A percentile compares a stretch with the other conserved stretches of the same genome.
Evolutionary conservation across 2,329 filamentous ascomycete species (phyloP).

Genomic region (Helotiales sp.): DNA sequence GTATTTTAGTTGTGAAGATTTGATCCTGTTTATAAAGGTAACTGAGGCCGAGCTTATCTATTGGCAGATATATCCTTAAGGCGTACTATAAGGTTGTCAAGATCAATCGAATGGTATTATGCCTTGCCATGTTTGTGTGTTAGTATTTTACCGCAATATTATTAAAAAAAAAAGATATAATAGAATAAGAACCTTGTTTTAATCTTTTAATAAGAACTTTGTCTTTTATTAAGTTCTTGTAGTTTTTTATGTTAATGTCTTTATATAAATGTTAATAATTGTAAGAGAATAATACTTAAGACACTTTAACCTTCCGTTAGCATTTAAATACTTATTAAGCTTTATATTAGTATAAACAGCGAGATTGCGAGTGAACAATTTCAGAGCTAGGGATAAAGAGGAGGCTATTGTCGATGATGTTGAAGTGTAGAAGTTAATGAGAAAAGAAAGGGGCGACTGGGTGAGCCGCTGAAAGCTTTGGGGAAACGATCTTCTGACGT

Average conservation of each 20-base stretch:
- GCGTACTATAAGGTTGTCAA: conserved; percentile 20
- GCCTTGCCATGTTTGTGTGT: conserved; percentile 2
- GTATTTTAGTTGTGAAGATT: too few species aligned
- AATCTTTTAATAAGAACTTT: conserved; percentile 19
- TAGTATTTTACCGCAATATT: conserved; percentile 10
- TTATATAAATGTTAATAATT: conserved; percentile 23
- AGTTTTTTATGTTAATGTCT: conserved; percentile 22
- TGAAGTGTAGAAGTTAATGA: too few species aligned
- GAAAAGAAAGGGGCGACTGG: too few species aligned
- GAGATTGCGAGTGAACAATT: conserved; percentile 25
- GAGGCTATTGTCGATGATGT: conserved; percentile 16
- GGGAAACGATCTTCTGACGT: too few species aligned
- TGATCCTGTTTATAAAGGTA: too few species aligned
- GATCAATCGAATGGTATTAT: conserved; percentile 18
- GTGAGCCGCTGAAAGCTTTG: too few species aligned
- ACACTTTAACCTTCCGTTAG: conserved; percentile 21
- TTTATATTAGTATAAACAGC: conserved; percentile 26
- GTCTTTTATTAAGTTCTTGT: conserved; percentile 16
- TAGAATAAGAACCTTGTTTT: conserved; percentile 4
- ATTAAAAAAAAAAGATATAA: conserved; percentile 13
- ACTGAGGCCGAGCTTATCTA: conserved; percentile 13
- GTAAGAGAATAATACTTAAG: not conserved
- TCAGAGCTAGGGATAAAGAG: conserved; percentile 9
- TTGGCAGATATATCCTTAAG: conserved; percentile 15
- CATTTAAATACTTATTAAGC: conserved; percentile 27